Evolutionary conservation across 1,284 basidiomycete genomes (phyloP), one percentile per base, ranked within the genome.

Genomic region (Austropuccinia psidii): DNA sequence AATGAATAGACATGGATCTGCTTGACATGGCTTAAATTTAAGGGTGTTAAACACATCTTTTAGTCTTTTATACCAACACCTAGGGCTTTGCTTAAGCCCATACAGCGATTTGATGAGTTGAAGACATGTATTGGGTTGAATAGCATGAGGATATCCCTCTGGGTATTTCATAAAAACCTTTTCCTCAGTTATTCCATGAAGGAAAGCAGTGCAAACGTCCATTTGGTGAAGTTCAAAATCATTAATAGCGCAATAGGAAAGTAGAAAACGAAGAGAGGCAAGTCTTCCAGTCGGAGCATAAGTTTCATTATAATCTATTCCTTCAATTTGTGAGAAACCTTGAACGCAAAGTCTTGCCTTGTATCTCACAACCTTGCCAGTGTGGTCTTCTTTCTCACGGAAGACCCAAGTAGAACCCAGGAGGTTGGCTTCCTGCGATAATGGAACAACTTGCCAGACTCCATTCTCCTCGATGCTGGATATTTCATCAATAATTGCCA

Each of bases 301-400:
- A 21, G 74, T 75, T 37, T 76, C 73, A 41, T 55, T 47, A 62
- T 55, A 75, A 24, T 75, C 62, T 19, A 73, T 24, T 19, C 75
- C 73, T 21, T 70, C 21, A n/a, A 24, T 19, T 49, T 76, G 75
- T 8, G 24, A n/a, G 74, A 49, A 75, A 50, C 75, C 75, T 29
- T 60, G 37, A 49, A 68, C 75, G 45, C 74, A 73, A n/a, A 74
- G 55, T 31, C 75, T 19, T 8, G 74, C 64, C 58, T 76, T 74
- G 64, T 54, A 67, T 27, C 54, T 67, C 1, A 67, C 19, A 1
- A 67, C 31, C 31, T 67, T 33, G 1, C 49, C 8, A 15, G 9
- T 24, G 49, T 11, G 17, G 27, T 52, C 27, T 9, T n/a, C 19
- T 24, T 52, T 52, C 27, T 21, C 9, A 9, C 21, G 9, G 21